phyloP scores from a whole-genome alignment of 2,329 filamentous ascomycete genomes.

The Aspergillus carbonarius region DNA sequence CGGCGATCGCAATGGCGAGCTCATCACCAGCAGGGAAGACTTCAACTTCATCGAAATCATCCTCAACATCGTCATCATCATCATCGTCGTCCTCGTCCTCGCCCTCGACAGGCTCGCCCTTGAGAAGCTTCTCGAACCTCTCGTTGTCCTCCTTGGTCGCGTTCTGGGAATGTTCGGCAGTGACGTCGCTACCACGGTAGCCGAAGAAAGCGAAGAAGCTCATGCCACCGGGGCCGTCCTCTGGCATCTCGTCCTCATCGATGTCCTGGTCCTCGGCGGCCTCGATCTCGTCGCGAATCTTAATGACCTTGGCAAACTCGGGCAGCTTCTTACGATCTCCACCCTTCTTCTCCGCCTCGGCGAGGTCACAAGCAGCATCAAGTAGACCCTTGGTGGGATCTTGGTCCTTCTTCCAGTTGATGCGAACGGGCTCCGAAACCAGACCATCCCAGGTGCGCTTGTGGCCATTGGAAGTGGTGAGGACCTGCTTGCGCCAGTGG shows the following conservation, averaged over 20 bases:
- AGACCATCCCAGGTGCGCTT: conserved; percentile 68
- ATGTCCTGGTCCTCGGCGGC: conserved; percentile 34
- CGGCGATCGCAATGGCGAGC: conserved; percentile 73
- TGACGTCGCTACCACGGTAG: conserved; percentile 69
- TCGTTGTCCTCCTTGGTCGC: conserved; percentile 62
- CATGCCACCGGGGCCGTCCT: conserved; percentile 56
- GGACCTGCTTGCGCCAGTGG: conserved; percentile 67
- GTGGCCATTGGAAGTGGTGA: conserved; percentile 44
- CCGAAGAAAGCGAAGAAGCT: conserved; percentile 93
- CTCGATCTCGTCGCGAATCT: conserved; percentile 47
- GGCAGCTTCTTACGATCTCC: conserved; percentile 52
- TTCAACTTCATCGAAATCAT: conserved; percentile 69
- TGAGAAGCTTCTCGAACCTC: conserved; percentile 51
- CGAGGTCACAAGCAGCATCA: conserved; percentile 68
- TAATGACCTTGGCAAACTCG: conserved; percentile 53
- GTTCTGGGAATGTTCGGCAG: conserved; percentile 67
- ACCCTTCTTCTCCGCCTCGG: conserved; percentile 59
- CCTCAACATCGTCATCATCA: conserved; percentile 61
- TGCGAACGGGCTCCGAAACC: conserved; percentile 83
- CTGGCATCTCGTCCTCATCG: conserved; percentile 40
- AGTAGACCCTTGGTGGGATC: conserved; percentile 82
- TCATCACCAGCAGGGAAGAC: conserved; percentile 87
- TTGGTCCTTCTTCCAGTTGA: conserved; percentile 82
- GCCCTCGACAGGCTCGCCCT: conserved; percentile 52
- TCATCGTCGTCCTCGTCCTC: conserved; percentile 47